Evolutionary conservation across 2,329 filamentous ascomycete genomes (phyloP), one percentile per base, ranked within the genome.

Genomic region (Pyrenochaeta sp.): DNA sequence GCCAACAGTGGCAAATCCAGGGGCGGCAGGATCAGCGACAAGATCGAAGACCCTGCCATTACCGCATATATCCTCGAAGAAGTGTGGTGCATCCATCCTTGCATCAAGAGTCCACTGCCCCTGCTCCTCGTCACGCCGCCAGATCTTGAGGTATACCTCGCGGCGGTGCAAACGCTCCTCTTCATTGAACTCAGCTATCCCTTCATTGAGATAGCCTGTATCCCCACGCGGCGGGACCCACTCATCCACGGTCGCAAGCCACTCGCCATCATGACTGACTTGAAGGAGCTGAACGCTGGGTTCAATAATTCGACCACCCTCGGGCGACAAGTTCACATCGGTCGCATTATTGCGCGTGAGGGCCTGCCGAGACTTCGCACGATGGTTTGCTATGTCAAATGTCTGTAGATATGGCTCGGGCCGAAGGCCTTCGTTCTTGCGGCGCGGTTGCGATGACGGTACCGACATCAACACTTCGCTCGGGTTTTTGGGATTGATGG

Each of bases 221-320:
- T 97, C 92, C 54, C 84, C 80, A 11, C 79, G 77, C 9, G 90
- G 86, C 1, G 92, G 92, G 45, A 84, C 83, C 95, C 95, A 99
- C 68, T 93, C 90, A 71, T 99, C 95, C 1, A 96, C 85, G 1
- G 92, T 97, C 4, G 90, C 93, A 51, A 99, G 83, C 93, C 94
- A 98, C 61, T 87, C 83, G 15, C 94, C 94, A 69, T 98, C 89
- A 44, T 84, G 80, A 37, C 90, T 94, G 63, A 95, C 86, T 37
- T 88, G 85, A 45, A 98, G 79, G 50, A 90, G 85, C 6, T 85
- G 89, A 41, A 97, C 85, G 56, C 89, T 85, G 0, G 95, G 94
- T 63, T 97, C 90, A 12, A 86, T 82, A 44, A 98, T 86, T 4
- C 85, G 82, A 45, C 85, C 83, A 4, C 90, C 87, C 60, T 90